These are phyloP conservation scores for Stagonosporopsis vannaccii DNA, from an alignment of 2,329 filamentous ascomycete genomes.

Conservation along the genomic window DNA sequence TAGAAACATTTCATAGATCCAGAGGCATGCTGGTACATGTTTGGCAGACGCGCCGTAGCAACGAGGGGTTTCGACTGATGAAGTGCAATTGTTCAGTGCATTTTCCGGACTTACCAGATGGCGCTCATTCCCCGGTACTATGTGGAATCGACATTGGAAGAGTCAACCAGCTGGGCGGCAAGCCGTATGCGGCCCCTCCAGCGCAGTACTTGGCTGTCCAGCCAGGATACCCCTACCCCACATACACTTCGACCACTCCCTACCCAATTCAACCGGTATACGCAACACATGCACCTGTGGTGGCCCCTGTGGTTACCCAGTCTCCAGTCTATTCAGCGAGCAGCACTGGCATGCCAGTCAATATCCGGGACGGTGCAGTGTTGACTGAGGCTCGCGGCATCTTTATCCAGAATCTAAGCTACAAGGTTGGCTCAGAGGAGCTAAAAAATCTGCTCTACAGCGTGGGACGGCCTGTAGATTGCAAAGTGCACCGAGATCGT, in stretches of 20 bases:
- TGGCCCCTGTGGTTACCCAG: slow-evolving; percentile 16
- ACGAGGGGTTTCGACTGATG: slow-evolving; percentile 35
- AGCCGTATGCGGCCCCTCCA: slow-evolving; percentile 15
- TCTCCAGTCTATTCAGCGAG: slow-evolving; percentile 40
- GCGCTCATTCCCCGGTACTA: slow-evolving; percentile 36
- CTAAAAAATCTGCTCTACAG: slow-evolving; percentile 37
- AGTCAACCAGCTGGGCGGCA: slow-evolving; percentile 32
- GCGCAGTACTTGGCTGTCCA: slow-evolving; percentile 27
- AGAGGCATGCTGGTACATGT: slow-evolving; percentile 42
- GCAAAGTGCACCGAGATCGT: slow-evolving; percentile 35
- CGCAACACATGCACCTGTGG: slow-evolving; percentile 26
- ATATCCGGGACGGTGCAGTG: slow-evolving; percentile 45
- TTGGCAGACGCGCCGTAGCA: slow-evolving; percentile 41
- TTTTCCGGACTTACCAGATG: slow-evolving; percentile 35
- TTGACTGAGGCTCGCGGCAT: slow-evolving; percentile 49
- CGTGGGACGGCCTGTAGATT: slow-evolving; percentile 35
- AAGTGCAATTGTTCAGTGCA: slow-evolving; percentile 46
- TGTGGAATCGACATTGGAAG: slow-evolving; percentile 42
- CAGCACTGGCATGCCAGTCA: slow-evolving; percentile 46
- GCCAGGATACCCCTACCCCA: slow-evolving; percentile 32
- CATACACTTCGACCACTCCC: slow-evolving; percentile 29
- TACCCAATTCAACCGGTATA: slow-evolving; percentile 33
- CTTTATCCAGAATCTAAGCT: slow-evolving; percentile 45
- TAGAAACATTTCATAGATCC: slow-evolving; percentile 33
- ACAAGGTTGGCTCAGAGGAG: slow-evolving; percentile 34